These are phyloP conservation scores for Fusarium domesticum DNA, from an alignment of 2,329 filamentous ascomycete genomes.

Conservation along the genomic window DNA sequence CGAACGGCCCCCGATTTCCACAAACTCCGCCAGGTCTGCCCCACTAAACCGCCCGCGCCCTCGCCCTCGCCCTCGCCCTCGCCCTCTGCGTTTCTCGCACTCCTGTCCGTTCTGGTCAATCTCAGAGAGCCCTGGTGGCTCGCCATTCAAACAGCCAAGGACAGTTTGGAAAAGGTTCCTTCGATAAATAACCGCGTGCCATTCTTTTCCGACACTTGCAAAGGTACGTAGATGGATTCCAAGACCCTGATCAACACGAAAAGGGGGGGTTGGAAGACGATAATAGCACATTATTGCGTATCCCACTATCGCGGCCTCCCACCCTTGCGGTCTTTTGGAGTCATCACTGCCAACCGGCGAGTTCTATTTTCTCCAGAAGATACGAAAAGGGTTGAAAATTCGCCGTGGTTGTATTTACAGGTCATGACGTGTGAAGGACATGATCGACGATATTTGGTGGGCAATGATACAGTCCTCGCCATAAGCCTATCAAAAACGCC, in stretches of 20 bases:
- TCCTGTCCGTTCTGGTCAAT: constrained; percentile 13
- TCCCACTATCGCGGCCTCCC: constrained; percentile 20
- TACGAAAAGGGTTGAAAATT: no score
- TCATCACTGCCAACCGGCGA: no score
- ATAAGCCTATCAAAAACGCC: constrained; percentile 35
- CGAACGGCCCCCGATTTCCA: constrained; percentile 10
- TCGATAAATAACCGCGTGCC: constrained; percentile 16
- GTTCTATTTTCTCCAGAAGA: no score
- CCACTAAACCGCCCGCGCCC: neutral
- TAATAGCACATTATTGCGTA: constrained; percentile 19
- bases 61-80: constrained; percentile 5
- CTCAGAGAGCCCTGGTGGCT: constrained; percentile 16
- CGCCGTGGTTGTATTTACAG: no score
- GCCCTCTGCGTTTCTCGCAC: constrained; percentile 11
- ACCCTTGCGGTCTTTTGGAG: no score
- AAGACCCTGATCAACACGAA: constrained; percentile 10
- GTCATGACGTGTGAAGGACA: constrained; percentile 20
- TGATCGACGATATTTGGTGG: constrained; percentile 11
- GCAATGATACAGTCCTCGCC: constrained; percentile 21
- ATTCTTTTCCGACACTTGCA: neutral
- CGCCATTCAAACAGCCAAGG: constrained; percentile 9
- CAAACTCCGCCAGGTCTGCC: constrained; percentile 18
- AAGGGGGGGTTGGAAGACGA: neutral
- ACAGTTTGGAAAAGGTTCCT: neutral
- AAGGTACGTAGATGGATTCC: neutral